Evolutionary conservation across 2,329 filamentous ascomycete species (phyloP), one percentile per base, ranked within the genome.

Genomic region (Colletotrichum acutatum): DNA sequence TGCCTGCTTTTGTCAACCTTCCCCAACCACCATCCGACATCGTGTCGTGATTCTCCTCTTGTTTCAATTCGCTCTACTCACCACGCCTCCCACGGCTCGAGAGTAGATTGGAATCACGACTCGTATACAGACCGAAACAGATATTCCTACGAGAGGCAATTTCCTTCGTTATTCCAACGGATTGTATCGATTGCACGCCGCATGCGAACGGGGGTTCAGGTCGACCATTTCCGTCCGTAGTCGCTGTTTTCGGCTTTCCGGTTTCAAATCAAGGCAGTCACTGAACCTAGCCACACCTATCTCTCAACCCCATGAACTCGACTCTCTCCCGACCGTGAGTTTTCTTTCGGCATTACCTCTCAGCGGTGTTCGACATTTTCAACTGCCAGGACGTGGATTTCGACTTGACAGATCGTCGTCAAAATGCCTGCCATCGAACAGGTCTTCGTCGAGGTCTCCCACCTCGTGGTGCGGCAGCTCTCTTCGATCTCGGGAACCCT

Each of bases 351-450:
- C 54, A 65, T 71, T 71, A 52, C 59, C 71, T 28, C 28, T 61
- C 30, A 59, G 4, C 64, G 71, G 68, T 74, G 68, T 34, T 32
- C 68, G 68, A 59, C 37, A n/a, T 30, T 37, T 12, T 30, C 32
- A 28, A 72, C 64, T 7, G 56, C 68, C 34, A 22, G 49, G 46
- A 64, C 32, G 16, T 26, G 22, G 4, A 64, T 61, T 26, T 24
- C 19, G 49, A 58, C 37, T 11, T 11, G 16, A 52, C 19, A 32
- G 24, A 16, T 54, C 26, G 16, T 28, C 57, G 24, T 65, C 74
- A 76, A 70, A 66, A 85, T 85, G 84, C 79, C 80, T 53, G 77
- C 80, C 71, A 63, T 85, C 68, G 78, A 84, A 63, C 78, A 83
- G 66, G 78, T 81, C 57, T 72, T 85, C 67, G 79, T 80, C 73